Evolutionary conservation across 1,284 basidiomycete species (phyloP).

Genomic region (Cryptococcus jaspeensis): DNA sequence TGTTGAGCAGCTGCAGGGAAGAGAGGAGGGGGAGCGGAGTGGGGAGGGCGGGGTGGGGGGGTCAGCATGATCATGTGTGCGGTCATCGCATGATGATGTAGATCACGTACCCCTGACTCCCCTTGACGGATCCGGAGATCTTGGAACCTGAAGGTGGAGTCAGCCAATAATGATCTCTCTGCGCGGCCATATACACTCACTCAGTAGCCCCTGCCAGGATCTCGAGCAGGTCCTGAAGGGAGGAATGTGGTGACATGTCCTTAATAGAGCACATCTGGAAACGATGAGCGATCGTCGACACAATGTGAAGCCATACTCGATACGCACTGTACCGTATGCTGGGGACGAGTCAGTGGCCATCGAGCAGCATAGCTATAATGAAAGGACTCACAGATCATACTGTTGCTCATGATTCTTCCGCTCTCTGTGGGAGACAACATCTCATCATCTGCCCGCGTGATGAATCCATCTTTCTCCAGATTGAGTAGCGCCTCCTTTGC

Average conservation of each 20-base stretch:
- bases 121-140: conserved; percentile 43
- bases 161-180: background rate
- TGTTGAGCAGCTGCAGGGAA: conserved; percentile 36
- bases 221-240: conserved; percentile 25
- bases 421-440: conserved; percentile 8
- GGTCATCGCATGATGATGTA: background rate
- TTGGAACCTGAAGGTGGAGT: conserved; percentile 26
- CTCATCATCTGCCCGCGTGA: conserved; percentile 51
- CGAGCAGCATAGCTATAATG: background rate
- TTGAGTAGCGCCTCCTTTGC: conserved; percentile 59
- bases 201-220: conserved; percentile 22
- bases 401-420: conserved; percentile 42
- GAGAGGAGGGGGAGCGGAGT: too few species aligned
- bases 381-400: conserved; percentile 31
- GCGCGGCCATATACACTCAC: conserved; percentile 7
- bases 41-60: too few species aligned
- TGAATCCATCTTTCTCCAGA: conserved; percentile 62
- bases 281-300: background rate
- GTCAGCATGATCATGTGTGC: conserved; percentile 4
- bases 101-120: conserved; percentile 32
- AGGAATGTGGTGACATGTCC: conserved; percentile 13
- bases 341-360: background rate
- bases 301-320: background rate
- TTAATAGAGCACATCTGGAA: conserved; percentile 28
- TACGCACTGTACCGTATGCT: conserved; percentile 18